phyloP scores from a whole-genome alignment of 2,329 filamentous ascomycete species.

The Trichoderma oligosporum region DNA sequence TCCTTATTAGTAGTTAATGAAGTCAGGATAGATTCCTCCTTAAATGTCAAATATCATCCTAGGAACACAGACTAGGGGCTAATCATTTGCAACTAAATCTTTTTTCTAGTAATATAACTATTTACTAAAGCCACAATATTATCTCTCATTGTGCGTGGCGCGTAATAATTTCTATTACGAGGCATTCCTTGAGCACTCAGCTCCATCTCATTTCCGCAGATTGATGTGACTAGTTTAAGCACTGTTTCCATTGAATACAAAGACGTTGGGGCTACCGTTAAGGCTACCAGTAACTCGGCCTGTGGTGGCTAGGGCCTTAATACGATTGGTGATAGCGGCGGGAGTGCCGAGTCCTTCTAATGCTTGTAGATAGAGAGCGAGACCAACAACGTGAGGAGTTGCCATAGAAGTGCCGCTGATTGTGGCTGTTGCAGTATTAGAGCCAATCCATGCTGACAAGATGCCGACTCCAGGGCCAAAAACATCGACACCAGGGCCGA shows the following conservation, averaged over 20 bases:
- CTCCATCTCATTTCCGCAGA: no score
- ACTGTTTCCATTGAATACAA: slow-evolving; percentile 46
- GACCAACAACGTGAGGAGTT: slow-evolving; percentile 39
- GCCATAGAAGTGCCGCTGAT: slow-evolving; percentile 45
- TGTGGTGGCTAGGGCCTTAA: slow-evolving; percentile 41
- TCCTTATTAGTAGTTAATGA: no score
- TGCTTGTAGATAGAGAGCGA: slow-evolving; percentile 43
- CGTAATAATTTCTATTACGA: no score
- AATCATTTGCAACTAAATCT: no score
- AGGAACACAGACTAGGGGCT: no score
- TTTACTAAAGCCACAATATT: no score
- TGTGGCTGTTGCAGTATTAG: slow-evolving; percentile 31
- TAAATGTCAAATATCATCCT: no score
- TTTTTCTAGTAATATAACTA: no score
- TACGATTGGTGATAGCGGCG: slow-evolving; percentile 40
- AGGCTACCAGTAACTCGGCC: slow-evolving; percentile 36
- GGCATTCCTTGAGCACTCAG: not conserved
- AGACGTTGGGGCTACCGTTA: slow-evolving; percentile 41
- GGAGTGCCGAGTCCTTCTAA: slow-evolving; percentile 42
- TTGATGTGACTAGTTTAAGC: slow-evolving; percentile 20
- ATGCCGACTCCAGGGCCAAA: slow-evolving; percentile 42
- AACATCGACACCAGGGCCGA: slow-evolving; percentile 39
- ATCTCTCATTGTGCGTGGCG: no score
- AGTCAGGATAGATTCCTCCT: no score
- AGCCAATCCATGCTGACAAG: slow-evolving; percentile 42